Conservation (phyloP, 2,329 filamentous ascomycete species). For the Verticillium albo-atrum region DNA sequence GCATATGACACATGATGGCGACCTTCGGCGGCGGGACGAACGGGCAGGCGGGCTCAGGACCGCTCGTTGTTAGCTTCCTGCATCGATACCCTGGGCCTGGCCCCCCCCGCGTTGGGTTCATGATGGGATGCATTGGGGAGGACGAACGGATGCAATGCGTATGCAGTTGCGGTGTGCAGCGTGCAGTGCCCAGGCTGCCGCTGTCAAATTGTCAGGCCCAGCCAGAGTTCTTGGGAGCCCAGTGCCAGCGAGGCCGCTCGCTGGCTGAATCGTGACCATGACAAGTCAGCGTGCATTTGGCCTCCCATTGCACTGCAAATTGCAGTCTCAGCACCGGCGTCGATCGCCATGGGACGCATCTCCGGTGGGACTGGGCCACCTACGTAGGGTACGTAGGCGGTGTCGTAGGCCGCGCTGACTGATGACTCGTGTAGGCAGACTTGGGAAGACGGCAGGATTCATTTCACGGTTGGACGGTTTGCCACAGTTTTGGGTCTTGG, state of each 20-base stretch:
- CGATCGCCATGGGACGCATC: neutral
- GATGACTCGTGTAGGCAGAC: neutral
- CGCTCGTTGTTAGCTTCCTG: neutral
- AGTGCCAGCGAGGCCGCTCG: neutral
- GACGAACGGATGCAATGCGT: neutral
- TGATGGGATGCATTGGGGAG: too few species aligned
- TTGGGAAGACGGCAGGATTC: neutral
- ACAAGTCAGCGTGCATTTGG: neutral
- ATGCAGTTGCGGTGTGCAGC: neutral
- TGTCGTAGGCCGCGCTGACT: neutral
- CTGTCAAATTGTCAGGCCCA: neutral
- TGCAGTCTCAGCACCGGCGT: neutral
- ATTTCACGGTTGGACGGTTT: neutral
- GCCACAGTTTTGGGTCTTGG: neutral
- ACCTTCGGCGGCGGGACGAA: neutral
- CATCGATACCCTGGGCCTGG: neutral
- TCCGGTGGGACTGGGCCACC: neutral
- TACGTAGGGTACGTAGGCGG: neutral
- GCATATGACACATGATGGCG: neutral
- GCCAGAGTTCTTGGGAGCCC: neutral
- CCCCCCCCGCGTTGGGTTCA: neutral
- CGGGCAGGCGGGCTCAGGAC: neutral
- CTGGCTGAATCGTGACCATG: neutral
- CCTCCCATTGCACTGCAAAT: neutral
- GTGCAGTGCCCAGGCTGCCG: neutral